A percentile compares a stretch with the other conserved stretches of the same genome.
Conservation (phyloP, 2,329 filamentous ascomycete species). For the Phialemoniopsis sp. region DNA sequence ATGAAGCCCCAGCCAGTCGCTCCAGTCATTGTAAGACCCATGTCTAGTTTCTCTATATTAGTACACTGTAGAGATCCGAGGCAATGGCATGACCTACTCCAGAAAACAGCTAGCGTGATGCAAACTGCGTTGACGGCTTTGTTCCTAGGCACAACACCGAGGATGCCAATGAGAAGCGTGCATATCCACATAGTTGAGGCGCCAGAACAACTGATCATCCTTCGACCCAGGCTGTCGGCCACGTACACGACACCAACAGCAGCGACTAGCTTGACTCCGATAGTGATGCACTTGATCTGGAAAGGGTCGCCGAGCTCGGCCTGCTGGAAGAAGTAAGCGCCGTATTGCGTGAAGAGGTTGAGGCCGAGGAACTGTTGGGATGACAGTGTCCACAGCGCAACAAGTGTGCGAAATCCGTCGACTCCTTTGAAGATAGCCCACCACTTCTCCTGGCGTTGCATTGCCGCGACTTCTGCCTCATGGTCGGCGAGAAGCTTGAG, state of each 20-base stretch:
- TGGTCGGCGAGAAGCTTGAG: conserved; percentile 13
- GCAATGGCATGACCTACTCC: conserved; percentile 13
- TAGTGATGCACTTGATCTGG: conserved; percentile 9
- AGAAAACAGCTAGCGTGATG: conserved; percentile 13
- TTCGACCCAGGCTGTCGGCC: conserved; percentile 9
- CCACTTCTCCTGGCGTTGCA: conserved; percentile 15
- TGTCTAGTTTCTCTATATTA: conserved; percentile 13
- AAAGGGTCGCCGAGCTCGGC: conserved; percentile 17
- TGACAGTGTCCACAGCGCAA: conserved; percentile 18
- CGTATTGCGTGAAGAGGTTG: conserved; percentile 12
- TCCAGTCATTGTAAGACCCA: conserved; percentile 15
- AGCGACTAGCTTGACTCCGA: conserved; percentile 5
- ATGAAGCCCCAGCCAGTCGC: conserved; percentile 21
- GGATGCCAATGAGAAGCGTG: conserved; percentile 10
- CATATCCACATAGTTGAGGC: conserved; percentile 6
- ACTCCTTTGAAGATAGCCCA: conserved; percentile 21
- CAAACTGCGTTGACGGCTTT: conserved; percentile 9
- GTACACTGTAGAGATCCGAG: too few relatives aligned
- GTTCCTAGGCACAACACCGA: conserved; percentile 7
- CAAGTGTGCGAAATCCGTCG: conserved; percentile 20
- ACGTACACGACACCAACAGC: conserved; percentile 6
- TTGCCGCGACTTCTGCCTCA: conserved; percentile 13
- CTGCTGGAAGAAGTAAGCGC: conserved; percentile 24
- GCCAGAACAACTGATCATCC: conserved; percentile 7
- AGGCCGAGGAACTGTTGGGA: conserved; percentile 13